Percentiles rank a stretch among this genome's conserved stretches.
phyloP scores from a whole-genome alignment of 129 eudicot species.

The Lactuca sativa region DNA sequence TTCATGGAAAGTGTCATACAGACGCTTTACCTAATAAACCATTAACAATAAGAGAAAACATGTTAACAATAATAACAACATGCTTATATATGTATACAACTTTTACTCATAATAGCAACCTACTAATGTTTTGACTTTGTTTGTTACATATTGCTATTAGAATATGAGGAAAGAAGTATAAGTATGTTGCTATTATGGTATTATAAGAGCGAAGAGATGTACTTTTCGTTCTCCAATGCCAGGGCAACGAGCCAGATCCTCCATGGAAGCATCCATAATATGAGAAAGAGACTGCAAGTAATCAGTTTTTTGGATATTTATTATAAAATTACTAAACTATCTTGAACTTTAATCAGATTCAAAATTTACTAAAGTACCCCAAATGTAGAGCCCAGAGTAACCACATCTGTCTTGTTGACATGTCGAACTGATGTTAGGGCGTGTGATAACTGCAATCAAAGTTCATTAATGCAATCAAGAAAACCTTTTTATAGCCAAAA shows the following conservation, averaged over 20 bases:
- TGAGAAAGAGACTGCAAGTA: constrained; percentile 74
- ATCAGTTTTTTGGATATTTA: neutral
- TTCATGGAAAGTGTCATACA: constrained; percentile 92
- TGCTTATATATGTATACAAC: neutral
- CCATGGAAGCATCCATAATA: constrained; percentile 99
- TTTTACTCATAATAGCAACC: neutral
- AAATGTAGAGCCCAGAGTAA: constrained; percentile 96
- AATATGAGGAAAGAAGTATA: no score
- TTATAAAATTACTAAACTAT: neutral
- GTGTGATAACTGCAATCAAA: constrained; percentile 64
- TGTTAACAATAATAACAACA: neutral
- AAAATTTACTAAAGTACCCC: constrained; percentile 52
- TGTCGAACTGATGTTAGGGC: constrained; percentile 88
- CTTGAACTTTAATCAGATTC: neutral
- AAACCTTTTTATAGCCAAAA: neutral
- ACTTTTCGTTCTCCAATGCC: constrained; percentile 99
- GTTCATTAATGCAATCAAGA: neutral
- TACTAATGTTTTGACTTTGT: no score
- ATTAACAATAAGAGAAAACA: neutral
- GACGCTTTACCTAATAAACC: constrained; percentile 67
- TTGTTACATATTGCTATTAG: no score
- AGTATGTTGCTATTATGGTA: neutral
- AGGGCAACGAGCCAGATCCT: constrained; percentile 98
- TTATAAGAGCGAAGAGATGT: constrained; percentile 24
- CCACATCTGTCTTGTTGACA: constrained; percentile 97